Conservation (phyloP, 768 basidiomycete species). For the Suillus americanus region DNA sequence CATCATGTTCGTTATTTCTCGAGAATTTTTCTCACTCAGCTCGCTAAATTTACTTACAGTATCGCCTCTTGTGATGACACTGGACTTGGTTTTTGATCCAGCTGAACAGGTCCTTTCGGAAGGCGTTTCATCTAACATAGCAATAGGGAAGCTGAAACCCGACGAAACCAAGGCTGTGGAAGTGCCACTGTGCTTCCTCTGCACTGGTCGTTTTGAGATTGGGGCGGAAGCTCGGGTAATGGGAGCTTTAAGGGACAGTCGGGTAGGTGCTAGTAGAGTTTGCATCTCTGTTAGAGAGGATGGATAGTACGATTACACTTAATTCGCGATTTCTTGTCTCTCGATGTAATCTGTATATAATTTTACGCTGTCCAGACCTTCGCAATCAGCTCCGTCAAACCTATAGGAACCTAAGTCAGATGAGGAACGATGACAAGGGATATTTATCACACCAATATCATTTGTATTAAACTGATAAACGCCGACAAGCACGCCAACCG, state of each 20-base stretch:
- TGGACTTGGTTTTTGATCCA: constrained; percentile 58
- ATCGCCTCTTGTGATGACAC: constrained; percentile 47
- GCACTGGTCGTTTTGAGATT: constrained; percentile 62
- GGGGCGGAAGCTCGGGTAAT: constrained; percentile 35
- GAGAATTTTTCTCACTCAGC: constrained; percentile 5
- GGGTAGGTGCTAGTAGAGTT: constrained; percentile 23
- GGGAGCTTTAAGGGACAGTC: constrained; percentile 15
- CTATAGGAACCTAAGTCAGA: constrained; percentile 36
- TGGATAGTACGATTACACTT: constrained; percentile 9
- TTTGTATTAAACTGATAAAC: constrained; percentile 99
- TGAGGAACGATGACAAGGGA: constrained; percentile 5
- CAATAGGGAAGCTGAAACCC: constrained; percentile 59
- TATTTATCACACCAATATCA: constrained; percentile 76
- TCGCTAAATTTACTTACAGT: constrained; percentile 35
- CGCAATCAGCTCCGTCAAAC: constrained; percentile 81
- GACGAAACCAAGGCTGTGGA: constrained; percentile 54
- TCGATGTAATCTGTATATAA: background rate
- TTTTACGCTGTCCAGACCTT: constrained; percentile 78
- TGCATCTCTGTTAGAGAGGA: constrained; percentile 11
- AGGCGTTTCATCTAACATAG: constrained; percentile 59
- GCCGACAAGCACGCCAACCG: constrained; percentile 82
- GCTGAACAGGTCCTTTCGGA: constrained; percentile 68
- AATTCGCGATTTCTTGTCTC: constrained; percentile 8
- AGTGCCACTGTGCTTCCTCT: constrained; percentile 69
- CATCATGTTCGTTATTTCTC: constrained; percentile 53